Base-by-base conservation (phyloP, 257 asterid genomes). In the Eucommia ulmoides region DNA sequence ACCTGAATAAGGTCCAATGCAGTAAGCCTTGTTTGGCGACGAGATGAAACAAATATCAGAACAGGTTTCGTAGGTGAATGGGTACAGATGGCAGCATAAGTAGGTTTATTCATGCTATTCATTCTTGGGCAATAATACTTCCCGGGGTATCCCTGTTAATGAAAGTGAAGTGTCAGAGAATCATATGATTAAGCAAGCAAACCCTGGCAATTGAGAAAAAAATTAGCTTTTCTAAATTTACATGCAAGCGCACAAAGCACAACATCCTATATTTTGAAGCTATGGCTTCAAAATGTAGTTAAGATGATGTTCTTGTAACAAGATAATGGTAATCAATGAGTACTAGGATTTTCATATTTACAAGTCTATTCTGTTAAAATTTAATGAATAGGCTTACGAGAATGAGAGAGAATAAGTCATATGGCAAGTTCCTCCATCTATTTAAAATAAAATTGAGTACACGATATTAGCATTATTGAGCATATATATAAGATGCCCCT, bases 61-160 rank as follows among this genome's bases (percentile, higher is more conserved):
- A 89, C 96, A 45, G 98, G 98, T 67, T 89, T 89, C 64, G 85
- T 63, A 53, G 98, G 98, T 52, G 98, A 85, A 74, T 89, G 93
- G 48, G 98, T 85, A 69, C 93, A 80, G 69, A 89, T 85, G 58
- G 98, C 94, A 73, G 98, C 98, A 73, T 89, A 89, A 11, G 98
- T 55, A 50, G 98, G 98, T 57, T 89, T 89, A 61, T 89, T 89
- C 98, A 89, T 89, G 80, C 98, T 89, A 73, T 89, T 89, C 98
- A 89, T 89, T 75, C 98, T 89, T 58, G 98, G 98, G 78, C 96
- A 89, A 68, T 89, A 89, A 65, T 64, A 89, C 72, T 89, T 89
- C 56, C 98, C 96, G 52, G 98, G 98, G 71, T 85, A 89, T 56
- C 98, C 98, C 98, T 89, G 84, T 70, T 24, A 45, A 65, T 24